These are phyloP conservation scores for Ichthyophthirius multifiliis DNA, from an alignment of 169 alveolate genomes.

Conservation along the genomic window DNA sequence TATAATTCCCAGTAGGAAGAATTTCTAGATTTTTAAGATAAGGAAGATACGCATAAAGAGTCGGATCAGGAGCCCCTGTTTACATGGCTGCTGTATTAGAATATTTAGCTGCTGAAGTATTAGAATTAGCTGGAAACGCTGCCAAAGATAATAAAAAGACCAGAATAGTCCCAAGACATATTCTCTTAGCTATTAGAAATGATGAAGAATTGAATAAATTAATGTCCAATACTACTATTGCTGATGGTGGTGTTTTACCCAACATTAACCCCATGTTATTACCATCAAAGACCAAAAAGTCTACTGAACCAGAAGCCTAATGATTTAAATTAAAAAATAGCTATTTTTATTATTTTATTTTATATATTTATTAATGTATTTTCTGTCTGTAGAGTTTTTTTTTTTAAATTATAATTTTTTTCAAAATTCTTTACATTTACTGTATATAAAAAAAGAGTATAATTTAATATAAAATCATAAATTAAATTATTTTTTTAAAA, in stretches of 20 bases:
- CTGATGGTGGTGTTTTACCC: slow-evolving; percentile 99
- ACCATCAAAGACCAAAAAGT: slow-evolving; percentile 88
- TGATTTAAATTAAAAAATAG: not conserved
- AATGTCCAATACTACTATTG: slow-evolving; percentile 96
- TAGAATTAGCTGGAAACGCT: slow-evolving; percentile 98
- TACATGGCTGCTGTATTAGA: slow-evolving; percentile 98
- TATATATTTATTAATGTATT: too few relatives aligned
- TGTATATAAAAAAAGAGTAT: too few relatives aligned
- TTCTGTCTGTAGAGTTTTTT: too few relatives aligned
- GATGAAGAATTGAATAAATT: slow-evolving; percentile 98
- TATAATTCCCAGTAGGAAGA: slow-evolving; percentile 99
- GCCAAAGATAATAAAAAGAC: slow-evolving; percentile 97
- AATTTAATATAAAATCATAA: too few relatives aligned
- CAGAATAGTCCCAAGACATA: slow-evolving; percentile 98
- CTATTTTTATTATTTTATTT: too few relatives aligned
- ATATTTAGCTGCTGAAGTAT: slow-evolving; percentile 97
- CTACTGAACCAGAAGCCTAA: slow-evolving; percentile 2
- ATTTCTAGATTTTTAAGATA: slow-evolving; percentile 95
- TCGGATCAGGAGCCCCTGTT: slow-evolving; percentile 99
- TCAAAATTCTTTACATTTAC: too few relatives aligned
- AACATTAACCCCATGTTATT: slow-evolving; percentile 94
- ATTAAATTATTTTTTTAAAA: too few relatives aligned
- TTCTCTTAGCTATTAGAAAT: slow-evolving; percentile 97
- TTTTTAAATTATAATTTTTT: too few relatives aligned
- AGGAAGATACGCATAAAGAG: slow-evolving; percentile 98